Percentiles rank a stretch among this genome's conserved stretches.
phyloP scores from a whole-genome alignment of 345 rosid species.

The Limnanthes douglasii region DNA sequence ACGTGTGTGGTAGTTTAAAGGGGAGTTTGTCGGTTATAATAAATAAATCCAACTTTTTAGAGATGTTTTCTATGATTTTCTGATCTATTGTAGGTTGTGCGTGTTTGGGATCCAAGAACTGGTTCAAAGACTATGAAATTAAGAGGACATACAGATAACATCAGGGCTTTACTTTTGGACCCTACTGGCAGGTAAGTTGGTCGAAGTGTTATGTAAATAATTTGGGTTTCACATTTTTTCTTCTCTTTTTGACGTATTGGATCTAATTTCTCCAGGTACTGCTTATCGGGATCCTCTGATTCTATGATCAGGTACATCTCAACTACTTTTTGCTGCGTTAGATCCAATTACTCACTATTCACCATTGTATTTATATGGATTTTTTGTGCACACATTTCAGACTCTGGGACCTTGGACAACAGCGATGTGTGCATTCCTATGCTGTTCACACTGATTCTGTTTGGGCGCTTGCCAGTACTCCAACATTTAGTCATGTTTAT shows the following conservation, averaged over 20 bases:
- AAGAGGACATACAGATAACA: constrained; percentile 93
- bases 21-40: no score
- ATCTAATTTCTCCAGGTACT: constrained; percentile 41
- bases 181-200: constrained; percentile 74
- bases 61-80: no score
- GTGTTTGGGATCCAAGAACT: constrained; percentile 98
- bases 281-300: constrained; percentile 98
- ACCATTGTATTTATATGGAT: constrained; percentile 6
- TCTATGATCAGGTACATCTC: constrained; percentile 84
- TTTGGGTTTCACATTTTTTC: not conserved
- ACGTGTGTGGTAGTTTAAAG: constrained; percentile 7
- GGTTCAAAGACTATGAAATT: constrained; percentile 95
- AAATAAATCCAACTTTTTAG: no score
- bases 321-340: constrained; percentile 6
- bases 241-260: constrained; percentile 7
- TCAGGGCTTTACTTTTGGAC: constrained; percentile 85
- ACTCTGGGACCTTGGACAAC: constrained; percentile 99
- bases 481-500: constrained; percentile 90
- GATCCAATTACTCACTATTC: not conserved
- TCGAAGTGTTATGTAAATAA: constrained; percentile 1
- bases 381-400: constrained; percentile 20
- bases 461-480: constrained; percentile 98
- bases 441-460: constrained; percentile 99
- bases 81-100: constrained; percentile 56
- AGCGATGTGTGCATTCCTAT: constrained; percentile 95